Evolutionary conservation across 2,329 filamentous ascomycete genomes (phyloP), one percentile per base, ranked within the genome.

Genomic region (Colletotrichum theobromicola): DNA sequence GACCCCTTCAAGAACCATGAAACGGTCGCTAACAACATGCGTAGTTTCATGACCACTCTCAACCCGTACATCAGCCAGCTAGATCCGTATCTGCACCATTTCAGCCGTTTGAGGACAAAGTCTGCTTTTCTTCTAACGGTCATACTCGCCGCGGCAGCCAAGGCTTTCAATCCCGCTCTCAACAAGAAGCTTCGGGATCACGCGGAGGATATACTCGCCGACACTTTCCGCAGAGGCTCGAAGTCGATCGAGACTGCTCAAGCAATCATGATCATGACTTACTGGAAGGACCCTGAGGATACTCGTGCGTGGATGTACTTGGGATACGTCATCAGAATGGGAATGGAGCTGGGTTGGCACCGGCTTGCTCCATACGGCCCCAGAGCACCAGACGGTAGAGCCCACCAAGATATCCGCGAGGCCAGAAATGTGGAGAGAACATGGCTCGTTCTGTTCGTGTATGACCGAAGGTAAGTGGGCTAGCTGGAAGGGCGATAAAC

Each of bases 251-350:
- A 86, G 65, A 81, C 81, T 8, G 82, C 83, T 2, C 84, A 86
- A 71, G 84, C 81, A 1, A 82, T 85, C 10, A 76, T 84, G n/a
- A 76, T 84, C 10, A 70, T 84, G 7, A 86, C 84, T 3, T 85
- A 85, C 74, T 86, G 84, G 83, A 86, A 86, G 76, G 83, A 85
- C 53, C 83, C 83, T 4, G 81, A 83, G 9, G 85, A 86, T 71
- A 84, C 81, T 13, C 79, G 84, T 15, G 82, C 82, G 5, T 86
- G 85, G 84, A 79, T 83, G 21, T 78, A 82, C 2, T 76, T 86
- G 10, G 85, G 84, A 4, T 85, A 85, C 70, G 83, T 82, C 0
- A 85, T 86, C 50, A 79, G 84, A 9, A 83, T 85, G 78, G 81
- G 82, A 64, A 83, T 85, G 76, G 84, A 85, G 50, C 74, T 86